phyloP scores from a whole-genome alignment of 164 flowering plant genomes.

The Nelumbo lutea region DNA sequence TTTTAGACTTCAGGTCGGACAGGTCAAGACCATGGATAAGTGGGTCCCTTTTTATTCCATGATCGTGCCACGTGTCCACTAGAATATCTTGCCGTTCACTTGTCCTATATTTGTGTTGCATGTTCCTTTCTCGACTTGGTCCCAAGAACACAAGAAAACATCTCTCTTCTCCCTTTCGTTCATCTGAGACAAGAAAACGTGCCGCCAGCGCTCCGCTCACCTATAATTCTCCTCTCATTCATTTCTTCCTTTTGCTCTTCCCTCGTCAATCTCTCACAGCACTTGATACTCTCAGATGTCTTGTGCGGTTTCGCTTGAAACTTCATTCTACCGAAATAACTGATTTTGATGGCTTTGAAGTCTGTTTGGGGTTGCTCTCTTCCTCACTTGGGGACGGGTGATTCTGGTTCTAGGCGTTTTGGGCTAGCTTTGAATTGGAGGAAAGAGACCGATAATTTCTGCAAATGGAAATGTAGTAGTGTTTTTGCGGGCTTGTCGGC shows the following conservation, averaged over 20 bases:
- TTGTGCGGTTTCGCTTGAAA: neutral
- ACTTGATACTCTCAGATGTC: neutral
- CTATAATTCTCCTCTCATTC: too few species aligned
- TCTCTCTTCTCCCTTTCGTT: too few species aligned
- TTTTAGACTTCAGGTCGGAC: too few species aligned
- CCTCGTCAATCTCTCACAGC: neutral
- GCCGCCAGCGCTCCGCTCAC: constrained; percentile 24
- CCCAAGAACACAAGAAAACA: too few species aligned
- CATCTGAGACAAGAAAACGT: constrained; percentile 8
- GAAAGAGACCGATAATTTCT: neutral
- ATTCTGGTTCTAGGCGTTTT: constrained; percentile 13
- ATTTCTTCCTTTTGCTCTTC: neutral
- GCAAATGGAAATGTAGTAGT: constrained; percentile 6
- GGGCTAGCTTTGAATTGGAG: constrained; percentile 14
- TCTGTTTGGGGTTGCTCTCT: constrained; percentile 11
- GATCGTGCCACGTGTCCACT: too few species aligned
- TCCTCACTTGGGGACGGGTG: constrained; percentile 16
- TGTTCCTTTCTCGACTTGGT: too few species aligned
- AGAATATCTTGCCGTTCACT: too few species aligned
- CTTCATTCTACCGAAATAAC: neutral
- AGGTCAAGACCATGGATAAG: too few species aligned
- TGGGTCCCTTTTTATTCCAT: too few species aligned
- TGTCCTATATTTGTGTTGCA: too few species aligned
- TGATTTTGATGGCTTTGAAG: constrained; percentile 23
- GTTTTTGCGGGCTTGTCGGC: constrained; percentile 3